A percentile compares a stretch with the other conserved stretches of the same genome.
phyloP scores from a whole-genome alignment of 352 stramenopile species.

The Nothophytophthora sp. region DNA sequence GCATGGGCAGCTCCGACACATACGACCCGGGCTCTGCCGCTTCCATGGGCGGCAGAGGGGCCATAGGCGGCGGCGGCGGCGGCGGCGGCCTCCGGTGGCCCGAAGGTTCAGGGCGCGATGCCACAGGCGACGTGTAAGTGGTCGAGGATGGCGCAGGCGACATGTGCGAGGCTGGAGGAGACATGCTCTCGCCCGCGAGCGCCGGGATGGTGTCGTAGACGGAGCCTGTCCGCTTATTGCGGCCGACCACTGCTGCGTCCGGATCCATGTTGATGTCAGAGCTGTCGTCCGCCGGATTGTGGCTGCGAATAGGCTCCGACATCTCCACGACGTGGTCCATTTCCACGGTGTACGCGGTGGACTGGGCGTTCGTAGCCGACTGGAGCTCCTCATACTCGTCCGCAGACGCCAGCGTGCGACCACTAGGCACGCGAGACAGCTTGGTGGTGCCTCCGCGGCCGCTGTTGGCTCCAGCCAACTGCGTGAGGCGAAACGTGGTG shows the following conservation, averaged over 20 bases:
- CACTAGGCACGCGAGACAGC: conserved; percentile 11
- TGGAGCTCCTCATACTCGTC: conserved; percentile 42
- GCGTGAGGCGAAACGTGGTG: conserved; percentile 29
- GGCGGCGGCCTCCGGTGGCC: conserved; percentile 5
- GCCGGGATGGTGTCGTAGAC: conserved; percentile 35
- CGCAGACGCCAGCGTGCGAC: conserved; percentile 27
- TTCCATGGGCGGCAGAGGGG: too few relatives aligned
- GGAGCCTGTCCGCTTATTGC: conserved; percentile 25
- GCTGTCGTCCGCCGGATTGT: conserved; percentile 21
- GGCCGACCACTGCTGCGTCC: conserved; percentile 22
- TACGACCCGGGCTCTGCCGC: conserved; percentile 9
- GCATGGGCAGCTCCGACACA: conserved; percentile 24
- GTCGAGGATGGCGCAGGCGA: conserved; percentile 28
- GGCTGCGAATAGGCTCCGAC: background rate
- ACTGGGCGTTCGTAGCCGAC: conserved; percentile 30
- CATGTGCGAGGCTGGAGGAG: conserved; percentile 11
- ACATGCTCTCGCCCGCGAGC: conserved; percentile 27
- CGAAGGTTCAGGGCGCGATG: conserved; percentile 24
- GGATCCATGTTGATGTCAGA: conserved; percentile 30
- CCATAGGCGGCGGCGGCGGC: background rate
- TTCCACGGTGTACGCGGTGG: conserved; percentile 2
- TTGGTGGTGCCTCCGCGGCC: conserved; percentile 8
- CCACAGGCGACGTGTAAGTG: background rate
- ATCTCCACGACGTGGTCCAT: conserved; percentile 2
- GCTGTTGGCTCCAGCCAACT: conserved; percentile 22